Evolutionary conservation across 306 rosid genomes (phyloP).

Genomic region (Arachis stenosperma): DNA sequence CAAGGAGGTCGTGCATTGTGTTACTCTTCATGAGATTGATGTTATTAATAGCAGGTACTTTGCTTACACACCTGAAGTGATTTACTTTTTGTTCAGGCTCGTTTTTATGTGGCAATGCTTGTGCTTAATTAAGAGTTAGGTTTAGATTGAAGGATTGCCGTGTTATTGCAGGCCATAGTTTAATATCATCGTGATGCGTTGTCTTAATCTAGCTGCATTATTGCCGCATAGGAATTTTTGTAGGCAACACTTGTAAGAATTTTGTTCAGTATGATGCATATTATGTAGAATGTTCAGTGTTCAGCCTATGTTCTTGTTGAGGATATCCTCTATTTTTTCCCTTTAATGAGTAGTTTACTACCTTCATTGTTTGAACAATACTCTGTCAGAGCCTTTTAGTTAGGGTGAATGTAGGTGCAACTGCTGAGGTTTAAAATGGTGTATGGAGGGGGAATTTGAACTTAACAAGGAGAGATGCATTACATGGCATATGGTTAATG

Average conservation of each 20-base stretch:
- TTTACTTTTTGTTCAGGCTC: neutral
- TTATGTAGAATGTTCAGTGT: neutral
- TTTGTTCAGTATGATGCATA: neutral
- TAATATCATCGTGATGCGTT: neutral
- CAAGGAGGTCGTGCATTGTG: constrained; percentile 98
- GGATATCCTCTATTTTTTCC: too few species aligned
- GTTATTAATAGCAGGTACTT: constrained; percentile 96
- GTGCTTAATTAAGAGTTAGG: neutral
- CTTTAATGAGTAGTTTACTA: neutral
- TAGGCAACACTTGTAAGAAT: neutral
- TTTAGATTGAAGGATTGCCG: neutral
- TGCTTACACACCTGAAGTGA: neutral
- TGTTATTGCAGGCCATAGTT: constrained; percentile 6
- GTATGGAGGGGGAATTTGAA: neutral
- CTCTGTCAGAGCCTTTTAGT: neutral
- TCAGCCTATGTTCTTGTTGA: neutral
- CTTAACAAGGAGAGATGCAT: constrained; percentile 9
- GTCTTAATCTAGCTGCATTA: neutral
- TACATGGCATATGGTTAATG: neutral
- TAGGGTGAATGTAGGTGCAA: neutral
- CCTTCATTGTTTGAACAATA: neutral
- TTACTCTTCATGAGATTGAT: constrained; percentile 97
- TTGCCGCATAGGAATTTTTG: too few species aligned
- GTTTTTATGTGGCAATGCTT: constrained; percentile 1
- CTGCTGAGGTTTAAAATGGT: neutral